Evolutionary conservation across 768 basidiomycete genomes (phyloP), one percentile per base, ranked within the genome.

Genomic region (Hypholoma sublateritium): DNA sequence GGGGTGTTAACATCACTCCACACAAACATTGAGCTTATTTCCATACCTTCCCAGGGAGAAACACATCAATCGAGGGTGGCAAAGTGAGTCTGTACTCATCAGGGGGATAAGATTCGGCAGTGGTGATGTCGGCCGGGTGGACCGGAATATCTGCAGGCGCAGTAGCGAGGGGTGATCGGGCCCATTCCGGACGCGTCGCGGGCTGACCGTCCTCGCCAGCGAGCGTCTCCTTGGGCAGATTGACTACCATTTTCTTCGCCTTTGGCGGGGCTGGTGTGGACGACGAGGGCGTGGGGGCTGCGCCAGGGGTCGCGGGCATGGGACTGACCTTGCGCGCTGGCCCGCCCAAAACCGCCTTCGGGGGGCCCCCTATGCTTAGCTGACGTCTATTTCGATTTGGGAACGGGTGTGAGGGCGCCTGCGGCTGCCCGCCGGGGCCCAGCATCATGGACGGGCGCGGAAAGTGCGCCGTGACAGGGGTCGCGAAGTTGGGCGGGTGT

Each of bases 321-420:
- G 90, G 89, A 69, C 86, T 89, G 50, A 85, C 78, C 72, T 89
- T 93, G 44, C 88, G 82, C 44, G 84, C 82, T 12, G 88, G 91
- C 0, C 92, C 92, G 16, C 92, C 92, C 2, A 94, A 73, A 0
- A 85, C 80, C 0, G 92, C 92, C 69, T 93, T 94, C 8, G 92
- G 92, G n/a, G 92, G 92, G 6, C 92, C 92, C 12, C 92, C 92
- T 41, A 89, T 83, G 67, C 87, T 90, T 43, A 88, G 80, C 55
- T 89, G 82, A 42, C 89, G 79, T 68, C 87, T 79, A 66, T 78
- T 88, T 54, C 88, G 74, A 25, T 80, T 82, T 6, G 81, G 79
- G 62, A 84, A 86, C 2, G 81, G 84, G 54, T 79, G 79, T 14
- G 65, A 62, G 39, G 69, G 54, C 1, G 66, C 52, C 25, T 66